A percentile compares a stretch with the other conserved stretches of the same genome.
Conservation (phyloP, 2,329 filamentous ascomycete species). For the Verticillium longisporum region DNA sequence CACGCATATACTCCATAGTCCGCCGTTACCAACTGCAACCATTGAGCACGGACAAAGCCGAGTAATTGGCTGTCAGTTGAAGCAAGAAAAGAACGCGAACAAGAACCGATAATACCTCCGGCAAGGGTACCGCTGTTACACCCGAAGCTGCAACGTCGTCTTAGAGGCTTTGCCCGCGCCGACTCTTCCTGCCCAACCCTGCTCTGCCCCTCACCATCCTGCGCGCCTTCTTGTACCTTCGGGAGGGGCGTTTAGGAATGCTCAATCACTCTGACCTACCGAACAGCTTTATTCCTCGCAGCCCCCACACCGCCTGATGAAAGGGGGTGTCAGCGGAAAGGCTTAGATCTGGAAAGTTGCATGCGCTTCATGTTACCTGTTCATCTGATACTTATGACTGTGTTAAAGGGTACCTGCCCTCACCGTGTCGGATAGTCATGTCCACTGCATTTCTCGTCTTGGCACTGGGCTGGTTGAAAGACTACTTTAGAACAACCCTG, state of each 20-base stretch:
- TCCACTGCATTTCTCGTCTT: not conserved
- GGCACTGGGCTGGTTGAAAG: not conserved
- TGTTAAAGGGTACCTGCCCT: not conserved
- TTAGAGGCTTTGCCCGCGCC: not conserved
- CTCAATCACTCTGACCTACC: not conserved
- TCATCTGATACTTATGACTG: not conserved
- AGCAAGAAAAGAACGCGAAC: not conserved
- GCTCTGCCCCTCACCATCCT: not conserved
- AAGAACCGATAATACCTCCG: not conserved
- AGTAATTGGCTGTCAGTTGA: slow-evolving; percentile 6
- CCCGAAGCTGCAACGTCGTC: not conserved
- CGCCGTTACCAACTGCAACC: slow-evolving; percentile 2
- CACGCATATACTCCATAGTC: not conserved
- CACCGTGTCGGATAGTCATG: not conserved
- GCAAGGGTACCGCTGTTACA: slow-evolving; percentile 4
- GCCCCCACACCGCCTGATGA: not conserved
- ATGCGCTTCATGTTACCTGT: not conserved
- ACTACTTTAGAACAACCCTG: not conserved
- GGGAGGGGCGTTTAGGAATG: not conserved
- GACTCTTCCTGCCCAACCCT: not conserved
- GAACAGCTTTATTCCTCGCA: not conserved
- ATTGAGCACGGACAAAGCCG: slow-evolving; percentile 7
- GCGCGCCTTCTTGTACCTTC: not conserved
- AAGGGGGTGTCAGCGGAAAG: not conserved
- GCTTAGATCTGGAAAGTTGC: not conserved